Conservation (phyloP, 1,139 yeast genomes). For the Taphrina communis region DNA sequence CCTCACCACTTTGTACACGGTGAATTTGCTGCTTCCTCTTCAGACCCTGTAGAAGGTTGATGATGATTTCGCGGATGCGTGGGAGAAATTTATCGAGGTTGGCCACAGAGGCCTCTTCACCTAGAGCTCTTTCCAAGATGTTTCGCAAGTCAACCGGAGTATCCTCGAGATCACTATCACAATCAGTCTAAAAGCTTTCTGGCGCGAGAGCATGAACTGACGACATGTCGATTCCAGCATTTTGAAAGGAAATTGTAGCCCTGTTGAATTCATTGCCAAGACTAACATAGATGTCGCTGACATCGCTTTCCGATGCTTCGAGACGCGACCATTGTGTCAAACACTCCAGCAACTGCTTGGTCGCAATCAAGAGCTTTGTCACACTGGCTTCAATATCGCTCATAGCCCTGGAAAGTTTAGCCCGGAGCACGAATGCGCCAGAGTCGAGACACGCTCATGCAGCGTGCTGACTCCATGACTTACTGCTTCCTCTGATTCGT, state of each 20-base stretch:
- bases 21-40: conserved; percentile 73
- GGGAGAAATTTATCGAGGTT: conserved; percentile 83
- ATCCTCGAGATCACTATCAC: conserved; percentile 66
- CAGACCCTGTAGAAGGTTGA: conserved; percentile 75
- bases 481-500: conserved; percentile 33
- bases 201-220: conserved; percentile 41
- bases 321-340: conserved; percentile 90
- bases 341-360: conserved; percentile 82
- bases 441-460: neutral
- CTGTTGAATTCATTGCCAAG: conserved; percentile 92
- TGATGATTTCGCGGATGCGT: conserved; percentile 83
- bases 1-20: conserved; percentile 33
- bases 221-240: conserved; percentile 68
- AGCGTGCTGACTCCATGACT: neutral
- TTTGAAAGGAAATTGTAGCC: conserved; percentile 74
- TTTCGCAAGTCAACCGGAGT: conserved; percentile 74
- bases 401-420: conserved; percentile 24
- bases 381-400: conserved; percentile 67
- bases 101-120: conserved; percentile 84
- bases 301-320: conserved; percentile 77
- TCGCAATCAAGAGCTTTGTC: conserved; percentile 80
- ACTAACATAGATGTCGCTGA: conserved; percentile 88
- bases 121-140: conserved; percentile 82
- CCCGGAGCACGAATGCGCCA: neutral
- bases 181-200: neutral